Conservation (phyloP, 2,329 filamentous ascomycete genomes). For the Cercospora zeina region DNA sequence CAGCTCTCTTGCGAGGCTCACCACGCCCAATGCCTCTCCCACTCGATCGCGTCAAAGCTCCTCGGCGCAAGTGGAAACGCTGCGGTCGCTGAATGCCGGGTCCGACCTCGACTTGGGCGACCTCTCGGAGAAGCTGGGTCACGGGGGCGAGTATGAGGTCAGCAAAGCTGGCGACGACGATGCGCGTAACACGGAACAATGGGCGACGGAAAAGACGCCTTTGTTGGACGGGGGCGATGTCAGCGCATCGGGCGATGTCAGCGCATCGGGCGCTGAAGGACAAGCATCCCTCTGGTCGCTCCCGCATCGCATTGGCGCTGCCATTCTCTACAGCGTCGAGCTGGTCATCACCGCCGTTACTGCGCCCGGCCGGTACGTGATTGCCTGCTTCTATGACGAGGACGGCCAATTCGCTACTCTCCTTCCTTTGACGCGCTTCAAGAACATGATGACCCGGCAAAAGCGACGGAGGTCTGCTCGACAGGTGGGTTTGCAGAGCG, state of each 20-base stretch:
- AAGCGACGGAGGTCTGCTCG: slow-evolving; percentile 36
- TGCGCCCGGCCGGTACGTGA: slow-evolving; percentile 77
- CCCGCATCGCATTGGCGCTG: slow-evolving; percentile 63
- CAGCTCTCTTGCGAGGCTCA: slow-evolving; percentile 83
- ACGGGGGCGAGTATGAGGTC: slow-evolving; percentile 25
- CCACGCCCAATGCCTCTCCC: slow-evolving; percentile 54
- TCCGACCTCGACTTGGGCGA: slow-evolving; percentile 27
- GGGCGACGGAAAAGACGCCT: slow-evolving; percentile 66
- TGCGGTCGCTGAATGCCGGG: slow-evolving; percentile 17
- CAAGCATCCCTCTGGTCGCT: slow-evolving; percentile 27
- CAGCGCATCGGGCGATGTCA: slow-evolving; percentile 14
- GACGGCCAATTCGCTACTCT: slow-evolving; percentile 77
- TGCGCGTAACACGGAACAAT: slow-evolving; percentile 26
- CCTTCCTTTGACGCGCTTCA: slow-evolving; percentile 66
- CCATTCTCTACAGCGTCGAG: slow-evolving; percentile 72
- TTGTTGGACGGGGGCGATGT: slow-evolving; percentile 51
- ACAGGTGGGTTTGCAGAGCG: slow-evolving; percentile 37
- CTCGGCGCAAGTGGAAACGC: slow-evolving; percentile 28
- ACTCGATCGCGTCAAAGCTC: slow-evolving; percentile 51
- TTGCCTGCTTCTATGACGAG: slow-evolving; percentile 80
- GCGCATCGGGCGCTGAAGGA: slow-evolving; percentile 17
- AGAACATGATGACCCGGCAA: slow-evolving; percentile 48
- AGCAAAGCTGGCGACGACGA: slow-evolving; percentile 25
- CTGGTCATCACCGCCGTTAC: slow-evolving; percentile 77
- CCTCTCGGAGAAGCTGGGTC: slow-evolving; percentile 33